phyloP scores from a whole-genome alignment of 2,329 filamentous ascomycete genomes.

The Fusarium odoratissimum region DNA sequence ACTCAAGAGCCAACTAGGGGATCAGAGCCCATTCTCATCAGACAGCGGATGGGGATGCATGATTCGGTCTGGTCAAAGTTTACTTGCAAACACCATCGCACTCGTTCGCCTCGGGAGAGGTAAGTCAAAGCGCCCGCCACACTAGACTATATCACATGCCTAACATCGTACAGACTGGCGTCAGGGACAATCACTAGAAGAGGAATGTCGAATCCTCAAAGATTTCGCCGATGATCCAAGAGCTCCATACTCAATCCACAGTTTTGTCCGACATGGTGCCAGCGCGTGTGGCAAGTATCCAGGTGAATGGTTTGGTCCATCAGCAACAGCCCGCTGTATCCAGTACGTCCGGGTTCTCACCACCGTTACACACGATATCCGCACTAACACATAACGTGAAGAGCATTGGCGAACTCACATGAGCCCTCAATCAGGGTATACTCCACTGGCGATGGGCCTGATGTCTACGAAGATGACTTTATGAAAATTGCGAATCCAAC shows the following conservation, averaged over 20 bases:
- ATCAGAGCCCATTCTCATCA: constrained; percentile 85
- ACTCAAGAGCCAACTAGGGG: constrained; percentile 81
- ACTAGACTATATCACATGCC: constrained; percentile 1
- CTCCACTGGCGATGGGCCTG: constrained; percentile 87
- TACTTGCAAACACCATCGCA: constrained; percentile 86
- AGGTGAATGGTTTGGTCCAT: constrained; percentile 99
- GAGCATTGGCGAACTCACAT: constrained; percentile 78
- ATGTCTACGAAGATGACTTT: constrained; percentile 93
- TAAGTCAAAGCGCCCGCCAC: constrained; percentile 52
- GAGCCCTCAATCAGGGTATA: constrained; percentile 81
- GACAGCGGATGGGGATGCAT: constrained; percentile 99
- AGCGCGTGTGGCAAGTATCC: constrained; percentile 91
- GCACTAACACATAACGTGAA: constrained; percentile 51
- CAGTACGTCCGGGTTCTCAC: constrained; percentile 71
- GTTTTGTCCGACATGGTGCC: constrained; percentile 90
- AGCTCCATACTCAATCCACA: constrained; percentile 94
- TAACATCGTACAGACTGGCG: constrained; percentile 73
- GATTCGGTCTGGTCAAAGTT: constrained; percentile 94
- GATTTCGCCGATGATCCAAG: constrained; percentile 88
- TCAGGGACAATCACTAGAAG: constrained; percentile 64
- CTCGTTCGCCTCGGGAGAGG: constrained; percentile 82
- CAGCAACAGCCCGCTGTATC: constrained; percentile 92
- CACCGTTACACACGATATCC: neutral
- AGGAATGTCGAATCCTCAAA: constrained; percentile 78
- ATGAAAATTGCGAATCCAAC: constrained; percentile 78